Evolutionary conservation across 2,329 filamentous ascomycete species (phyloP), one percentile per base, ranked within the genome.

Genomic region (Botrytis fragariae): DNA sequence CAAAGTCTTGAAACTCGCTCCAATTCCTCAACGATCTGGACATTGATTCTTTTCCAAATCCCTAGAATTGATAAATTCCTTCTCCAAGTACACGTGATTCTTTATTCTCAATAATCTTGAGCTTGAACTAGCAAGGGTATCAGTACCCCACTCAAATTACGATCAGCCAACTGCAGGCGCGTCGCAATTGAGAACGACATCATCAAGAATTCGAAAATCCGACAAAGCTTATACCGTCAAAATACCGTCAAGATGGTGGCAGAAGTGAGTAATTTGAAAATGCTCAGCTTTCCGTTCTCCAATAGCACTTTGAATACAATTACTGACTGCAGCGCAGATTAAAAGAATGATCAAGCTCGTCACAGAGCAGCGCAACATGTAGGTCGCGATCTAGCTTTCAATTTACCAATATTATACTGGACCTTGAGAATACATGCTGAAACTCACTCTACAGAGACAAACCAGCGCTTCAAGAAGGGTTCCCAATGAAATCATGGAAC

Each of bases 271-370:
- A 59, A 45, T 16, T 18, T 54, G 29, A 39, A 20, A 54, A 57
- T 0, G 14, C 22, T 6, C 20, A 25, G 22, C 22, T 6, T 59
- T 39, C 18, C 25, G 18, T 35, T 14, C 29, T 22, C 14, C 1
- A n/a, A 39, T 45, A 12, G 18, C 12, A 22, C 20, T 20, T 54
- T 48, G 22, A 69, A 12, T 20, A 48, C 44, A 9, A 48, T 59
- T 61, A 35, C 35, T 77, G 73, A 77, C 71, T 63, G 51, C 69
- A 29, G 59, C 35, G 71, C 78, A 93, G 90, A 84, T 91, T 80
- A 92, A 98, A 88, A 90, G 96, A 81, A 93, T 90, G 81, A 88
- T 99, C 84, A 97, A 95, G 89, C 90, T 99, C 85, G 88, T 98
- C 78, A 98, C 96, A 69, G 91, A 96, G 85, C 95, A 98, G 84